Conservation (phyloP, 2,329 filamentous ascomycete species). For the Calonectria multiphialidica region DNA sequence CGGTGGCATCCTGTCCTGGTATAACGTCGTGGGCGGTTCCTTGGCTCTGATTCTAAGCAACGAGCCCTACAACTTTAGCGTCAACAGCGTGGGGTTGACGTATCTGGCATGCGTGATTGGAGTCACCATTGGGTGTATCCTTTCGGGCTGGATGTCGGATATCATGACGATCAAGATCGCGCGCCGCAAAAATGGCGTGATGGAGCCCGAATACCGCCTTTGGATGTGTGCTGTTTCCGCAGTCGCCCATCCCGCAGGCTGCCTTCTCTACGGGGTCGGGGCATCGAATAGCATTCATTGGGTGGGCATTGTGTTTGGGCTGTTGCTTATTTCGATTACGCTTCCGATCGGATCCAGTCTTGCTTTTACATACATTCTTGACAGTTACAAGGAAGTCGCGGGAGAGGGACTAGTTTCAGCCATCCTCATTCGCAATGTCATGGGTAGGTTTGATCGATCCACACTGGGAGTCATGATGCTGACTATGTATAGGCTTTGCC, state of each 20-base stretch:
- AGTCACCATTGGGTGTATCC: slow-evolving; percentile 36
- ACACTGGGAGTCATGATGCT: neutral
- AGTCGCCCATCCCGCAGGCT: slow-evolving; percentile 37
- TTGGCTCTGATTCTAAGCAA: slow-evolving; percentile 37
- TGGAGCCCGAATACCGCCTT: slow-evolving; percentile 43
- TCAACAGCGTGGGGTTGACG: slow-evolving; percentile 35
- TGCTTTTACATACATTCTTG: slow-evolving; percentile 39
- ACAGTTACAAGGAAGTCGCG: slow-evolving; percentile 41
- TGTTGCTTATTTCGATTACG: slow-evolving; percentile 36
- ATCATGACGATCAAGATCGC: slow-evolving; percentile 33
- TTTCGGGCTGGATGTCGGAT: slow-evolving; percentile 40
- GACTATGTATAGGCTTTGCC: slow-evolving; percentile 31
- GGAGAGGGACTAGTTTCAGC: slow-evolving; percentile 37
- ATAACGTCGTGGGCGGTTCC: slow-evolving; percentile 36
- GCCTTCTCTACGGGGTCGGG: slow-evolving; percentile 38
- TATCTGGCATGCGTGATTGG: slow-evolving; percentile 37
- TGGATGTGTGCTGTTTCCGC: slow-evolving; percentile 37
- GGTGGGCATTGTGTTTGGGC: slow-evolving; percentile 39
- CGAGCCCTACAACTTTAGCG: slow-evolving; percentile 39
- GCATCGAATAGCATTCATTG: slow-evolving; percentile 40
- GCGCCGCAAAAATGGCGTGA: slow-evolving; percentile 37
- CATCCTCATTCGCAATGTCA: slow-evolving; percentile 39
- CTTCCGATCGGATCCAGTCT: slow-evolving; percentile 37
- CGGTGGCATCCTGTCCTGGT: slow-evolving; percentile 40
- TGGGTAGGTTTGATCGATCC: slow-evolving; percentile 28